These are phyloP conservation scores for Coniochaeta ligniaria DNA, from an alignment of 2,329 filamentous ascomycete genomes.

Conservation along the genomic window DNA sequence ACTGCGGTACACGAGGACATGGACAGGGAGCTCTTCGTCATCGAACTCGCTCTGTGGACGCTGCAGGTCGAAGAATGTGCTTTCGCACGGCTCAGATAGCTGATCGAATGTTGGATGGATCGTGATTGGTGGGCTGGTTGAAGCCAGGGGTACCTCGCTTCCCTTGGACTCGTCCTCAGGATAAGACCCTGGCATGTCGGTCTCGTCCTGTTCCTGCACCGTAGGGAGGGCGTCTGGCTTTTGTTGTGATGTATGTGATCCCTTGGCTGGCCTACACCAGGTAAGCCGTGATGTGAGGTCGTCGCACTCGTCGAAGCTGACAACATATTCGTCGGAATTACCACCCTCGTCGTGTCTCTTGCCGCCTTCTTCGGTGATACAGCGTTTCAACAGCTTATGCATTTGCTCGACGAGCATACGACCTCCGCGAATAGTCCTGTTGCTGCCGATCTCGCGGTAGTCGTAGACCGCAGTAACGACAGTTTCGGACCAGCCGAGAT, in stretches of 20 bases:
- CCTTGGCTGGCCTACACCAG: slow-evolving; percentile 59
- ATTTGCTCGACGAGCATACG: slow-evolving; percentile 64
- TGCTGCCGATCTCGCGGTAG: slow-evolving; percentile 70
- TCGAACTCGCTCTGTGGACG: slow-evolving; percentile 56
- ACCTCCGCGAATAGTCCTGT: slow-evolving; percentile 66
- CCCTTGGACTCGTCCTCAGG: slow-evolving; percentile 15
- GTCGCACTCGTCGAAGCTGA: slow-evolving; percentile 74
- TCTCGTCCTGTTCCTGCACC: slow-evolving; percentile 52
- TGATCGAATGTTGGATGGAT: slow-evolving; percentile 61
- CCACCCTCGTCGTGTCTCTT: slow-evolving; percentile 17
- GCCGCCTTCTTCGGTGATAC: slow-evolving; percentile 19
- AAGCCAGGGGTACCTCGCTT: slow-evolving; percentile 37
- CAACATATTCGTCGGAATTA: slow-evolving; percentile 22
- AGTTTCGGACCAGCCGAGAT: slow-evolving; percentile 91
- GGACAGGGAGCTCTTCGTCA: slow-evolving; percentile 78
- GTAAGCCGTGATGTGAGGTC: slow-evolving; percentile 68
- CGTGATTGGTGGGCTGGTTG: slow-evolving; percentile 41
- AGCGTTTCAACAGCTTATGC: slow-evolving; percentile 50
- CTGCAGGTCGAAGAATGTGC: slow-evolving; percentile 60
- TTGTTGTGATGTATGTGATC: slow-evolving; percentile 15
- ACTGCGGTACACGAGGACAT: slow-evolving; percentile 66
- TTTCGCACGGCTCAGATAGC: slow-evolving; percentile 69
- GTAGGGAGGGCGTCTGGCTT: slow-evolving; percentile 34
- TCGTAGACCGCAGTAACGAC: slow-evolving; percentile 83
- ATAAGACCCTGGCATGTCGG: slow-evolving; percentile 18